Evolutionary conservation across 768 basidiomycete genomes (phyloP).

Genomic region (Lactarius psammicola): DNA sequence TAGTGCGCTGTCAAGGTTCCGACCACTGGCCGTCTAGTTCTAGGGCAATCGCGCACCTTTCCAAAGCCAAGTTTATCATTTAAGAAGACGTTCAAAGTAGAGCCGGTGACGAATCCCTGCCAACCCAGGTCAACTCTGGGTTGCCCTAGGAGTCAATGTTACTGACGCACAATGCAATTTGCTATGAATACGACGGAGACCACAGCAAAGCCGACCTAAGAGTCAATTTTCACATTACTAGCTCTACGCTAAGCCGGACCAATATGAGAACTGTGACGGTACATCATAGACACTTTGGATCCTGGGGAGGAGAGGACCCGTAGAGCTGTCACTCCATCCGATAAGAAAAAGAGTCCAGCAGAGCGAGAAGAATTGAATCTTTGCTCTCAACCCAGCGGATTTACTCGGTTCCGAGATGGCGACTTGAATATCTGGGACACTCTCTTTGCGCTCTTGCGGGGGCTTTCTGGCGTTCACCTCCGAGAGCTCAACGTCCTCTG

Average conservation of each 20-base stretch:
- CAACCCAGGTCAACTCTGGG: conserved; percentile 24
- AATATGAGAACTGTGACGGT: conserved; percentile 9
- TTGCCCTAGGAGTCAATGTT: neutral
- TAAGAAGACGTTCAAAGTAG: conserved; percentile 47
- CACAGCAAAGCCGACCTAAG: conserved; percentile 48
- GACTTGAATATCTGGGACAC: neutral
- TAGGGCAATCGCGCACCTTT: conserved; percentile 36
- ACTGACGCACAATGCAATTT: conserved; percentile 41
- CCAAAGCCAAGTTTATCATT: conserved; percentile 49
- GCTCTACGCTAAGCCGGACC: neutral
- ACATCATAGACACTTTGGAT: conserved; percentile 60
- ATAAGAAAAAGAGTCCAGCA: conserved; percentile 58
- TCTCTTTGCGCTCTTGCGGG: neutral
- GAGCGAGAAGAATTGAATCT: conserved; percentile 51
- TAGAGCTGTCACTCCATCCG: conserved; percentile 78
- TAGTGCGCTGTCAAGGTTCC: neutral
- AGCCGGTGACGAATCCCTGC: conserved; percentile 50
- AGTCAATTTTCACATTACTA: conserved; percentile 6
- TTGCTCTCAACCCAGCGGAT: conserved; percentile 14
- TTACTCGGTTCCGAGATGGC: neutral
- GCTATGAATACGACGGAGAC: conserved; percentile 64
- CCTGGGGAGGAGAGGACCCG: conserved; percentile 70
- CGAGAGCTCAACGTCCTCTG: conserved; percentile 1
- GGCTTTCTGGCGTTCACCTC: neutral
- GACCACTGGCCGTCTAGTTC: neutral